Evolutionary conservation across 495 filamentous ascomycete genomes (phyloP).

Genomic region (Pseudevernia furfuracea): DNA sequence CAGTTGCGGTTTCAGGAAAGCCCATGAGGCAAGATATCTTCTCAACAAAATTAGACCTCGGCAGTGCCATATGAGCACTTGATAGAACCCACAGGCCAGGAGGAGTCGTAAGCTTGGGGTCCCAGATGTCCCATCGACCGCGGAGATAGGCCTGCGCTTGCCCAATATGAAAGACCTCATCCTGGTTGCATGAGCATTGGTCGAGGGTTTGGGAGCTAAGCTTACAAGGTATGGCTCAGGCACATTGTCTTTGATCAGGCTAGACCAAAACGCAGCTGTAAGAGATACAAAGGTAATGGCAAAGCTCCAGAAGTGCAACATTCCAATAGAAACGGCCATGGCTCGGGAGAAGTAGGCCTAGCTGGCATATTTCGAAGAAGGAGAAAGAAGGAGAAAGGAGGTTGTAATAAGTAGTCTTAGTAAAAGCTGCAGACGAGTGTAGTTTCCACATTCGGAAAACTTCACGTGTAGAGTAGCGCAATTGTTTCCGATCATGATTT

Average conservation of each 20-base stretch:
- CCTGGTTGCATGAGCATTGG: constrained; percentile 39
- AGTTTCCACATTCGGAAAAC: background rate
- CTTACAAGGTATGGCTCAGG: constrained; percentile 76
- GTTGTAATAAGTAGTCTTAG: background rate
- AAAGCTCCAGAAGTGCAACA: background rate
- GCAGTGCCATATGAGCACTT: background rate
- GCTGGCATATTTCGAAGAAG: background rate
- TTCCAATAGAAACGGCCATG: background rate
- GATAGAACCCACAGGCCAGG: constrained; percentile 65
- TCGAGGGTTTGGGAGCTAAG: too few species aligned
- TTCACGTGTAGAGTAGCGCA: background rate
- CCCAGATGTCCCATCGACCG: constrained; percentile 70
- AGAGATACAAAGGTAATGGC: background rate
- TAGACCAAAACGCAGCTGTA: constrained; percentile 6
- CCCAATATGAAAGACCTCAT: constrained; percentile 91
- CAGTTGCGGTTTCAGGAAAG: background rate
- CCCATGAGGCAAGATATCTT: constrained; percentile 54
- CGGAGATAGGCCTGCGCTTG: constrained; percentile 84
- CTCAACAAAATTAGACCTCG: constrained; percentile 12
- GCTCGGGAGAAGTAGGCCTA: background rate
- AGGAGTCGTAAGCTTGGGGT: constrained; percentile 94
- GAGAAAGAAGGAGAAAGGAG: background rate
- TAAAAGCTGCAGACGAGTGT: background rate
- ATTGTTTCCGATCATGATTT: background rate
- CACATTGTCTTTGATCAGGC: constrained; percentile 39